phyloP scores from a whole-genome alignment of 108 stramenopile genomes.

The Fragilariopsis cylindrus region DNA sequence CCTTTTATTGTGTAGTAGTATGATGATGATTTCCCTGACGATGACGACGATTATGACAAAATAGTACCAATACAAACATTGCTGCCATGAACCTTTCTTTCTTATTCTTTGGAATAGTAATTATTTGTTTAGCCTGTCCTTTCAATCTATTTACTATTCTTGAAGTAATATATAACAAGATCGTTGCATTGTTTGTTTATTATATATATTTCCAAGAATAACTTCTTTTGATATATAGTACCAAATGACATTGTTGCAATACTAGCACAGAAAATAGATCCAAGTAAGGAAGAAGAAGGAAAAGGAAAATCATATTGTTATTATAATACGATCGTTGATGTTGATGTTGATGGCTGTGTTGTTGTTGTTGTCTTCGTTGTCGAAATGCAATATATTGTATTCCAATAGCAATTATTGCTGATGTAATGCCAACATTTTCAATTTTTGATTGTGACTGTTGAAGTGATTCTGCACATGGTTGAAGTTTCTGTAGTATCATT shows the following conservation, averaged over 20 bases:
- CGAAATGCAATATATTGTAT: conserved; percentile 7
- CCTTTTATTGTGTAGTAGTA: too few species aligned
- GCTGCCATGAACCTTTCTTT: background rate
- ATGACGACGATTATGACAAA: too few species aligned
- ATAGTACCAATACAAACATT: conserved; percentile 5
- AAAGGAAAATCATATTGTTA: too few species aligned
- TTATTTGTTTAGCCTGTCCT: background rate
- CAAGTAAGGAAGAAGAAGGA: background rate
- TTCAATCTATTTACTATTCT: conserved; percentile 14
- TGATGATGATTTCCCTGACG: too few species aligned
- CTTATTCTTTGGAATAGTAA: too few species aligned
- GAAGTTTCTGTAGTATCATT: conserved; percentile 13
- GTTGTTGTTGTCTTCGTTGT: too few species aligned
- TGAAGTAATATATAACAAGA: background rate
- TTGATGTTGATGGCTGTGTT: too few species aligned
- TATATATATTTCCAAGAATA: conserved; percentile 26
- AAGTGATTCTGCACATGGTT: conserved; percentile 17
- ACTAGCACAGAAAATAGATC: conserved; percentile 2
- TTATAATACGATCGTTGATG: too few species aligned
- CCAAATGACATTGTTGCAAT: conserved; percentile 23
- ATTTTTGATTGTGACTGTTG: conserved; percentile 23
- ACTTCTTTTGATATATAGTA: conserved; percentile 21
- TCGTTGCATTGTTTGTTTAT: conserved; percentile 5
- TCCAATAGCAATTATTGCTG: conserved; percentile 5
- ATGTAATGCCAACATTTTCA: conserved; percentile 21